These are phyloP conservation scores for Exophiala oligosperma DNA, from an alignment of 2,329 filamentous ascomycete genomes.

Conservation along the genomic window DNA sequence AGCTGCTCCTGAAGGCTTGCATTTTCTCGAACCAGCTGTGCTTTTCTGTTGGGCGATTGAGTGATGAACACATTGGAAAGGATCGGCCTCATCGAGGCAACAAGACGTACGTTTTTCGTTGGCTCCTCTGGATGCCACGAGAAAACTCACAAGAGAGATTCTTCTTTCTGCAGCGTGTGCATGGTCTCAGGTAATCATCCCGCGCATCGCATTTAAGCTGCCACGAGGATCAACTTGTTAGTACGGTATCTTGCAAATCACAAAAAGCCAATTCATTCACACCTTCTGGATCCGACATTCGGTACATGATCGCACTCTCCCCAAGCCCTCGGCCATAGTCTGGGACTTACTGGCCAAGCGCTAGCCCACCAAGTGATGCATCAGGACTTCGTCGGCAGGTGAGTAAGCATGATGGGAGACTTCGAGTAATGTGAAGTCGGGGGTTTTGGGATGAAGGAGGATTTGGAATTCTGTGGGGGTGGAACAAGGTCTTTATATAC, in stretches of 20 bases:
- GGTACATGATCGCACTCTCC: slow-evolving; percentile 8
- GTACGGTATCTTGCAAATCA: background rate
- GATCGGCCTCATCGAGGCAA: background rate
- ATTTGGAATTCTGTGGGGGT: too few relatives aligned
- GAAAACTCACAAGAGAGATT: slow-evolving; percentile 11
- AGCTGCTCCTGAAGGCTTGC: slow-evolving; percentile 12
- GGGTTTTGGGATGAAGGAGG: too few relatives aligned
- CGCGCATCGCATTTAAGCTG: slow-evolving; percentile 11
- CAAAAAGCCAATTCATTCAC: background rate
- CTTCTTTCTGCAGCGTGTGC: slow-evolving; percentile 9
- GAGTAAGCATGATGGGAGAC: too few relatives aligned
- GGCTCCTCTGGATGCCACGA: slow-evolving; percentile 4
- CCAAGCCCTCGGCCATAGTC: slow-evolving; percentile 4
- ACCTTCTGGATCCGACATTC: slow-evolving; percentile 11
- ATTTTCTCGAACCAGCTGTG: slow-evolving; percentile 11
- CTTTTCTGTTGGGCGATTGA: slow-evolving; percentile 5
- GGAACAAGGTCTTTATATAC: background rate
- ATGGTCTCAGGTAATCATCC: slow-evolving; percentile 3
- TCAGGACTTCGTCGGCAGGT: too few relatives aligned
- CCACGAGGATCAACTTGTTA: background rate
- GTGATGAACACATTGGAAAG: background rate
- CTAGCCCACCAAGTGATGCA: background rate
- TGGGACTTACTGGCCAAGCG: background rate
- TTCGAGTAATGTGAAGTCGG: too few relatives aligned
- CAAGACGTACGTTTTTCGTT: slow-evolving; percentile 9